These are phyloP conservation scores for Starmerella etchellsii DNA, from an alignment of 805 yeast genomes.

Conservation along the genomic window DNA sequence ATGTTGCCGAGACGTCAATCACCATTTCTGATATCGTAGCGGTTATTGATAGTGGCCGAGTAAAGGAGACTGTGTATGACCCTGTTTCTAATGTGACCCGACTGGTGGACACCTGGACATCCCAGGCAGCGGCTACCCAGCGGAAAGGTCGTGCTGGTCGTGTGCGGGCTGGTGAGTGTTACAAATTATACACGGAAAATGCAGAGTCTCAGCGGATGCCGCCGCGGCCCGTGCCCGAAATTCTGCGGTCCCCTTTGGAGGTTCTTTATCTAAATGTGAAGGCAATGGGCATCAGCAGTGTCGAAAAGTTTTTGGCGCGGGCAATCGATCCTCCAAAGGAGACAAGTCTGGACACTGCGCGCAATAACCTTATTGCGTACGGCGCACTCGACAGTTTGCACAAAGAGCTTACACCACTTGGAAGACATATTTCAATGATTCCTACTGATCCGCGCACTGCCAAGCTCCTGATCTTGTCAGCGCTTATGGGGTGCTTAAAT, in stretches of 20 bases:
- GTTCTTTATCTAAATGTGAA: slow-evolving; percentile 72
- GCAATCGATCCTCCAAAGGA: slow-evolving; percentile 75
- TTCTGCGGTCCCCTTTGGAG: slow-evolving; percentile 69
- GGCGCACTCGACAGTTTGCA: slow-evolving; percentile 50
- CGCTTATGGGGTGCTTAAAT: slow-evolving; percentile 72
- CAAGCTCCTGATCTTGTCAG: slow-evolving; percentile 63
- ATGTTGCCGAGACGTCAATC: slow-evolving; percentile 93
- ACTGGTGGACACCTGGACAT: slow-evolving; percentile 72
- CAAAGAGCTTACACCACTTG: slow-evolving; percentile 55
- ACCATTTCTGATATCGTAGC: slow-evolving; percentile 92
- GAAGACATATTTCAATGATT: slow-evolving; percentile 61
- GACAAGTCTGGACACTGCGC: slow-evolving; percentile 40
- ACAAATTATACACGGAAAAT: slow-evolving; percentile 57
- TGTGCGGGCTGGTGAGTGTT: slow-evolving; percentile 70
- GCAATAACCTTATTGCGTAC: slow-evolving; percentile 42
- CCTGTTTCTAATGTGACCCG: slow-evolving; percentile 52
- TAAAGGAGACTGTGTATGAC: slow-evolving; percentile 65
- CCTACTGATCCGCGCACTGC: slow-evolving; percentile 82
- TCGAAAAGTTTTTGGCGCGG: slow-evolving; percentile 48
- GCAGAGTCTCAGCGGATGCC: slow-evolving; percentile 47
- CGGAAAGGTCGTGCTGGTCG: slow-evolving; percentile 99
- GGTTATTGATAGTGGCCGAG: slow-evolving; percentile 78
- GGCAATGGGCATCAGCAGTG: slow-evolving; percentile 73
- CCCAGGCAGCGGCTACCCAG: slow-evolving; percentile 79
- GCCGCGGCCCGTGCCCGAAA: slow-evolving; percentile 76